Base-by-base conservation (phyloP, 345 rosid species). In the Carallia brachiata region DNA sequence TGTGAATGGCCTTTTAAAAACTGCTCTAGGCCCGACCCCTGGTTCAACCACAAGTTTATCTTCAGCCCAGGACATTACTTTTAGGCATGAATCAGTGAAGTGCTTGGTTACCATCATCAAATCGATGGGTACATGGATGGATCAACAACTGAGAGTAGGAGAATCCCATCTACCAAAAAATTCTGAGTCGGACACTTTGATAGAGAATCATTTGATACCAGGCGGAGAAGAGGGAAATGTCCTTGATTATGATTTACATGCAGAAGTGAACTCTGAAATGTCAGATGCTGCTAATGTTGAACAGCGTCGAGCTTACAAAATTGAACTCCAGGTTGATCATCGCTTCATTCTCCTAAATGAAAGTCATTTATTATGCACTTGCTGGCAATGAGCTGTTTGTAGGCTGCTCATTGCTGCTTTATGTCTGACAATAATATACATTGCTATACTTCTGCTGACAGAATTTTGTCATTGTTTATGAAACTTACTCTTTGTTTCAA, bases 121-220 rank as follows among this genome's bases (percentile, higher is more conserved):
- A 80, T 93, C 96, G 52, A 90, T 90, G 96, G 95, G 95, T 84
- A 59, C 84, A 68, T 94, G 97, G 97, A 91, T 94, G 97, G 96
- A 90, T 75, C 92, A 88, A 78, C 93, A 90, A 54, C 79, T 91
- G 74, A 86, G 73, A 76, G 73, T 86, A 63, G 88, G 84, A 68
- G 91, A 88, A 70, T 80, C 88, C 44, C 70, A 80, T 82, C 65
- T 80, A 55, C 86, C 78, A 52, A 91, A 80, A 79, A 84, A 74
- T 66, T 67, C 81, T 9, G 92, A 89, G 76, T 75, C 65, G 78
- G 93, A 91, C 31, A 71, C 79, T 71, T 74, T 82, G 31, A 59
- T 72, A 62, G 90, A 90, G 70, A 82, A 72, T 75, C 81, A 80
- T 65, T 80, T 81, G 32, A 78, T 60, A 61, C 66, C 70, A 44